phyloP scores from a whole-genome alignment of 495 filamentous ascomycete species.

The Penicillium chermesinum region DNA sequence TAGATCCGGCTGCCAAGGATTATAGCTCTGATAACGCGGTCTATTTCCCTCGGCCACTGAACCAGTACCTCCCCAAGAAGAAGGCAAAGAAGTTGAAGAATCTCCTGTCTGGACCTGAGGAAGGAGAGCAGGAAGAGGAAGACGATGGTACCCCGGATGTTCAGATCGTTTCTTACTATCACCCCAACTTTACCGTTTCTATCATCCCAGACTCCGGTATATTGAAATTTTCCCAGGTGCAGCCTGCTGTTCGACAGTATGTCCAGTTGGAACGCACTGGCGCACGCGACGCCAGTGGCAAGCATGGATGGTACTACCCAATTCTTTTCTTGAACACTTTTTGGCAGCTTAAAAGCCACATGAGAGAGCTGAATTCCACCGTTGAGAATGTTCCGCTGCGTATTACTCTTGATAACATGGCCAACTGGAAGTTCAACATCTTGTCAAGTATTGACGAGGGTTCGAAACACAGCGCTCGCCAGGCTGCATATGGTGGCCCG shows the following conservation, averaged over 20 bases:
- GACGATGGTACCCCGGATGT: constrained; percentile 51
- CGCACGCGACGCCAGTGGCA: constrained; percentile 71
- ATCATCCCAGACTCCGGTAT: constrained; percentile 77
- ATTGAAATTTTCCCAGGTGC: constrained; percentile 57
- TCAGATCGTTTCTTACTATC: constrained; percentile 79
- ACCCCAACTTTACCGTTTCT: constrained; percentile 88
- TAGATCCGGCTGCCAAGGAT: constrained; percentile 66
- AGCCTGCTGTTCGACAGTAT: constrained; percentile 70
- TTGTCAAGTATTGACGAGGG: constrained; percentile 81
- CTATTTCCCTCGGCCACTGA: constrained; percentile 80
- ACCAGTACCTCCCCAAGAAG: constrained; percentile 86
- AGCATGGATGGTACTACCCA: constrained; percentile 97
- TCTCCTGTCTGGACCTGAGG: constrained; percentile 58
- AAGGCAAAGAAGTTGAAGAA: constrained; percentile 88
- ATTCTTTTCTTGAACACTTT: constrained; percentile 91
- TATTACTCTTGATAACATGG: constrained; percentile 75
- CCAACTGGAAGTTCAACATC: constrained; percentile 87
- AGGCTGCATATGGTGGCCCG: constrained; percentile 60
- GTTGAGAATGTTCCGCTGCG: constrained; percentile 77
- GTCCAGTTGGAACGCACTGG: constrained; percentile 68
- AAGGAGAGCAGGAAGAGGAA: constrained; percentile 44
- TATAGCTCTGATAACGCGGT: constrained; percentile 73
- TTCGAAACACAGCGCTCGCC: constrained; percentile 70
- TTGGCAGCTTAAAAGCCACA: constrained; percentile 89
- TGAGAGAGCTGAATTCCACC: constrained; percentile 89